Conservation (phyloP, 169 alveolate species). For the Eimeria brunetti region DNA sequence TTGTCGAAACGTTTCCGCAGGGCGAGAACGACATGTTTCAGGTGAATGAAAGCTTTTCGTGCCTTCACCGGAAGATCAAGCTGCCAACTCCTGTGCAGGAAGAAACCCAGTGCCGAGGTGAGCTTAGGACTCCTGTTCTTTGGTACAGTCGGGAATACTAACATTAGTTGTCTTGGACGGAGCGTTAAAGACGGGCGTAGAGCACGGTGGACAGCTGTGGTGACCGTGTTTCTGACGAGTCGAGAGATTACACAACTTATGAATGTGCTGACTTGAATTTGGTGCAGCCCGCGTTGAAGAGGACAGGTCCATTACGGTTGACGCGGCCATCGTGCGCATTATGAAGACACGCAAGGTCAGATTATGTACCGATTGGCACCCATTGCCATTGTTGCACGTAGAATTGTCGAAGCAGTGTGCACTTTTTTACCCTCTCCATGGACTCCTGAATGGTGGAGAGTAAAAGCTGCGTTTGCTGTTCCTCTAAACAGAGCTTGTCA, state of each 20-base stretch:
- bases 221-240: neutral
- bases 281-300: constrained; percentile 87
- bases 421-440: neutral
- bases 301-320: constrained; percentile 94
- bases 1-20: constrained; percentile 36
- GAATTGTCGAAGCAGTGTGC: neutral
- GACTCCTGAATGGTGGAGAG: neutral
- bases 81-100: constrained; percentile 83
- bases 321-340: constrained; percentile 95
- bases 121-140: neutral
- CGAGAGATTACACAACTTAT: neutral
- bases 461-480: neutral
- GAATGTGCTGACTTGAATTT: neutral
- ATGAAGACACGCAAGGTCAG: constrained; percentile 91
- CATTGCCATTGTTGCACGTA: neutral
- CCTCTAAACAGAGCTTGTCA: constrained; percentile 74
- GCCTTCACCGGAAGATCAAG: constrained; percentile 86
- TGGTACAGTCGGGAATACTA: neutral
- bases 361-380: neutral
- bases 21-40: constrained; percentile 45
- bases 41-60: constrained; percentile 75
- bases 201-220: neutral
- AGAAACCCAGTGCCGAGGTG: constrained; percentile 78
- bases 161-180: neutral
- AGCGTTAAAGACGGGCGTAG: no score